Evolutionary conservation across 2,329 filamentous ascomycete genomes (phyloP).

Genomic region (Tolypocladium guangdongense): DNA sequence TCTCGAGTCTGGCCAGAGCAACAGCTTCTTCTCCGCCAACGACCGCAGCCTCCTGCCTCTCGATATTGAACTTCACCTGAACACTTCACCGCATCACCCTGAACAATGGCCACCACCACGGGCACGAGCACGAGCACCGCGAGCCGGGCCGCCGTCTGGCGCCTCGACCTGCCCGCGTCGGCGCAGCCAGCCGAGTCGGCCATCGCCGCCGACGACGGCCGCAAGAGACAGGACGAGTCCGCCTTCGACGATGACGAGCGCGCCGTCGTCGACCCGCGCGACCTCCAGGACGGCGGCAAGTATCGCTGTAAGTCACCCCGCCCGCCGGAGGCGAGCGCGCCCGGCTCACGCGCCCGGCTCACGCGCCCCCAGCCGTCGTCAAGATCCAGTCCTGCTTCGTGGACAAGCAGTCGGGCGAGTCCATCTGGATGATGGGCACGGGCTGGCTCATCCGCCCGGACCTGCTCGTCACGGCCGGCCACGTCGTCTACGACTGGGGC

Average conservation of each 20-base stretch:
- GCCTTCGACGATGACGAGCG: neutral
- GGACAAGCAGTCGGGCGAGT: neutral
- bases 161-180: neutral
- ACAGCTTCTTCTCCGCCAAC: neutral
- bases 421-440: slow-evolving; percentile 11
- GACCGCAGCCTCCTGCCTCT: neutral
- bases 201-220: neutral
- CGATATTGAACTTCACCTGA: neutral
- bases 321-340: too few species aligned
- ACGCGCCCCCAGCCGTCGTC: neutral
- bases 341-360: neutral
- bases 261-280: neutral
- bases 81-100: too few species aligned
- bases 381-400: neutral
- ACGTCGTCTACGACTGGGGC: slow-evolving; percentile 13
- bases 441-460: slow-evolving; percentile 12
- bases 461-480: slow-evolving; percentile 11
- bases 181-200: neutral
- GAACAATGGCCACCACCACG: neutral
- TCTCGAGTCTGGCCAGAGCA: neutral
- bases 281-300: neutral
- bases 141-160: neutral
- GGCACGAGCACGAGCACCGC: neutral
- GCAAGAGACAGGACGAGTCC: neutral
- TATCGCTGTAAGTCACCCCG: neutral